These are phyloP conservation scores for Posidonia oceanica DNA, from an alignment of 116 monocot genomes.

Conservation along the genomic window DNA sequence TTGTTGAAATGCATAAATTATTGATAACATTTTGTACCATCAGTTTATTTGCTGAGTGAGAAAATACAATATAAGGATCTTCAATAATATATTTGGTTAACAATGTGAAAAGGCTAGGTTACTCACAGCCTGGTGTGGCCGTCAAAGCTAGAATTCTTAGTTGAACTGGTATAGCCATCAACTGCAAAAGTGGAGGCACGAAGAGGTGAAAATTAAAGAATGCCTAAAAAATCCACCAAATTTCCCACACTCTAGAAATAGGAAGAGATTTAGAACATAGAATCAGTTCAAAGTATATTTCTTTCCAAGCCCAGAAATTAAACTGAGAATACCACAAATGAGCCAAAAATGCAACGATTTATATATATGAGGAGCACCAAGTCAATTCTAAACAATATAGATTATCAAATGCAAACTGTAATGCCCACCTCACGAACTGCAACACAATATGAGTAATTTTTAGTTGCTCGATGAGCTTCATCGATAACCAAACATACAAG, in stretches of 20 bases:
- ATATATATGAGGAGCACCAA: no score
- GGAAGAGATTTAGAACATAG: neutral
- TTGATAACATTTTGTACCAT: conserved; percentile 80
- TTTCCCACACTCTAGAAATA: neutral
- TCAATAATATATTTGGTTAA: neutral
- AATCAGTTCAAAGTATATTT: neutral
- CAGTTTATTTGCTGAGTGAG: conserved; percentile 57
- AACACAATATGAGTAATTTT: conserved; percentile 90
- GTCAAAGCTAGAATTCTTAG: conserved; percentile 94
- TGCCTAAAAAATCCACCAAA: neutral
- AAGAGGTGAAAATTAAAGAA: neutral
- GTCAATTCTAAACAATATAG: no score
- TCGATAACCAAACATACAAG: conserved; percentile 95
- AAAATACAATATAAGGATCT: conserved; percentile 3
- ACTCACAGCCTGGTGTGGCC: conserved; percentile 98
- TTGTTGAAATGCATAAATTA: conserved; percentile 75
- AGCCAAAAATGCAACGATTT: no score
- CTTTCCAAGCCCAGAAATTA: neutral
- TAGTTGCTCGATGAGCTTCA: conserved; percentile 91
- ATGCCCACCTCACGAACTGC: conserved; percentile 74
- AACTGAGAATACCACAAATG: no score
- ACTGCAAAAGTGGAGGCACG: conserved; percentile 30
- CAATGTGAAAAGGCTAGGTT: neutral
- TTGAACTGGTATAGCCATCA: conserved; percentile 57
- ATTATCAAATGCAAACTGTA: neutral